Evolutionary conservation across 768 basidiomycete genomes (phyloP).

Genomic region (Pilatotrama ljubarskyi): DNA sequence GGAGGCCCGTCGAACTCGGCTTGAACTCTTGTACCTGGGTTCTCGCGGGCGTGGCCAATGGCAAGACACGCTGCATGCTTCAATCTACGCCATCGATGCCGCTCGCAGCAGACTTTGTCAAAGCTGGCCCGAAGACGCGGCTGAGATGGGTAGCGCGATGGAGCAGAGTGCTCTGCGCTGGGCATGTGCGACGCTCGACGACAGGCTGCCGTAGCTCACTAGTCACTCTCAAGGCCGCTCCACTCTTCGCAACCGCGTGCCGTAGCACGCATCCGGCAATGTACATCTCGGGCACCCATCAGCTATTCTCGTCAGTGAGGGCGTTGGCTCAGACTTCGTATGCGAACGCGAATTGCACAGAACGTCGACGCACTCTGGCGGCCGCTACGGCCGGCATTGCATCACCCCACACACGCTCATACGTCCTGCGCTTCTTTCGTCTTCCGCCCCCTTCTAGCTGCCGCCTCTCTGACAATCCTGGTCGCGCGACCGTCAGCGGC

Average conservation of each 20-base stretch:
- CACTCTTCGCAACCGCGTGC: not conserved
- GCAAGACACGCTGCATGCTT: not conserved
- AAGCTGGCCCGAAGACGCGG: not conserved
- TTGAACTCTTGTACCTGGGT: no score
- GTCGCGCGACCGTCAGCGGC: slow-evolving; percentile 1
- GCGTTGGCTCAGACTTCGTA: not conserved
- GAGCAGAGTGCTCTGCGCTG: slow-evolving; percentile 4
- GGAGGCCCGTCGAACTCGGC: no score
- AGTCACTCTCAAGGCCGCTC: not conserved
- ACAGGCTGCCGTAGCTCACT: not conserved
- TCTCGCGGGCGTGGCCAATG: no score
- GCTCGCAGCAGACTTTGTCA: not conserved
- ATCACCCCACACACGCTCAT: not conserved
- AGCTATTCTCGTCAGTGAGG: not conserved
- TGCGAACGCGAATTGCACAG: not conserved
- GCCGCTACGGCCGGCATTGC: not conserved
- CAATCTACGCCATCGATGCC: not conserved
- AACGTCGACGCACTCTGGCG: not conserved
- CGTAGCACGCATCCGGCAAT: not conserved
- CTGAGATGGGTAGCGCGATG: slow-evolving; percentile 9
- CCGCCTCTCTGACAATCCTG: not conserved
- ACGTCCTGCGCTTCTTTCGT: not conserved
- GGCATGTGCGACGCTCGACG: not conserved
- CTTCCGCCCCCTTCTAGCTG: not conserved
- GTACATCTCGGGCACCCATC: not conserved